Conservation (phyloP, 176 grass and related monocot genomes). For the Pontederia paniculata region DNA sequence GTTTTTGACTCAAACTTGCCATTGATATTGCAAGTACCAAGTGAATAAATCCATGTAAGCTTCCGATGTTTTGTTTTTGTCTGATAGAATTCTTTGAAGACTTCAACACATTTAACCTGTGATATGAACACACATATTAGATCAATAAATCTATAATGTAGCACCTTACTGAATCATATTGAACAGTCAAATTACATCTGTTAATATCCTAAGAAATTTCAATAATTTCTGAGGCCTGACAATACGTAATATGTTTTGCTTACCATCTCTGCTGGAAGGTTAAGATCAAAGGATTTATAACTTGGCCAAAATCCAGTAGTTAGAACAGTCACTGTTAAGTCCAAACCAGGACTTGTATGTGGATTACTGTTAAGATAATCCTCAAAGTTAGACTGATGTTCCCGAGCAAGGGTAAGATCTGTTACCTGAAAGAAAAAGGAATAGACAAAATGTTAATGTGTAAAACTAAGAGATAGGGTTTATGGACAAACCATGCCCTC, state of each 20-base stretch:
- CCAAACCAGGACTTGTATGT: constrained; percentile 57
- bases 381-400: constrained; percentile 68
- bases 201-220: neutral
- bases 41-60: constrained; percentile 95
- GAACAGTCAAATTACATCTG: neutral
- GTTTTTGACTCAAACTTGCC: constrained; percentile 69
- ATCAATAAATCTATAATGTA: neutral
- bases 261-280: constrained; percentile 94
- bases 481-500: constrained; percentile 60
- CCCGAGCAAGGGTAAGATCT: constrained; percentile 67
- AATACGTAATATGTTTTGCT: constrained; percentile 6
- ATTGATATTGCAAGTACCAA: constrained; percentile 87
- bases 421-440: constrained; percentile 33
- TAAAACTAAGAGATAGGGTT: neutral
- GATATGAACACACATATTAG: neutral
- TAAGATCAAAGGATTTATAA: constrained; percentile 88
- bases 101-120: constrained; percentile 91
- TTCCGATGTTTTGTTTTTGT: constrained; percentile 93
- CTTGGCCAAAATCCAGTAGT: constrained; percentile 97
- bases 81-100: constrained; percentile 86
- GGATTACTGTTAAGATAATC: constrained; percentile 45
- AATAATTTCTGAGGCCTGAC: neutral
- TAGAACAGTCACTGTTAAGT: constrained; percentile 81
- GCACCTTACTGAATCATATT: neutral
- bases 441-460: neutral